Percentiles rank a stretch among this genome's conserved stretches.
phyloP scores from a whole-genome alignment of 495 filamentous ascomycete species.

The Penicillium cinerascens region DNA sequence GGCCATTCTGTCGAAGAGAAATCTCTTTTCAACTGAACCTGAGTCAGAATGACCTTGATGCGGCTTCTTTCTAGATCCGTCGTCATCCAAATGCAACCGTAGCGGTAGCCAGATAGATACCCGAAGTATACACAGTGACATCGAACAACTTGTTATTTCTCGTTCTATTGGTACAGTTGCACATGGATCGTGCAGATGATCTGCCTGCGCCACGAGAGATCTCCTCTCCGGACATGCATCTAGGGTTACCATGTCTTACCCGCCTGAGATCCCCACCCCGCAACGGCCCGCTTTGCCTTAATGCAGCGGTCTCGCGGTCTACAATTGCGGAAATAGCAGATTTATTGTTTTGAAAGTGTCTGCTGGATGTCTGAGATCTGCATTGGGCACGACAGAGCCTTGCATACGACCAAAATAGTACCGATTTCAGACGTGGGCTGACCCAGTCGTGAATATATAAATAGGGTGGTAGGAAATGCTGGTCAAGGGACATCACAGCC shows the following conservation, averaged over 20 bases:
- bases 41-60: conserved; percentile 1
- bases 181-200: conserved; percentile 9
- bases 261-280: neutral
- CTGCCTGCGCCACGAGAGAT: conserved; percentile 3
- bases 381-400: conserved; percentile 2
- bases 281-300: conserved; percentile 1
- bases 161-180: neutral
- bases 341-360: neutral
- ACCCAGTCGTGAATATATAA: conserved; percentile 14
- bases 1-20: neutral
- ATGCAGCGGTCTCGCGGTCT: conserved; percentile 3
- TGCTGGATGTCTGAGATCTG: conserved; percentile 22
- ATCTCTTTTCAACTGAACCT: neutral
- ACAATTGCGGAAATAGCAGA: neutral
- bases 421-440: neutral
- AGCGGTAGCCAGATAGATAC: neutral
- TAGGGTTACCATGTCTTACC: conserved; percentile 12
- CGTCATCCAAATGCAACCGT: conserved; percentile 15
- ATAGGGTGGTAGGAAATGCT: neutral
- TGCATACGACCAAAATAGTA: conserved; percentile 7
- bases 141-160: neutral
- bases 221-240: neutral
- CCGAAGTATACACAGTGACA: neutral
- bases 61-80: conserved; percentile 4
- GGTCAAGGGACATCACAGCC: neutral